Evolutionary conservation across 106 monocot species (phyloP).

Genomic region (Narthecium ossifragum): DNA sequence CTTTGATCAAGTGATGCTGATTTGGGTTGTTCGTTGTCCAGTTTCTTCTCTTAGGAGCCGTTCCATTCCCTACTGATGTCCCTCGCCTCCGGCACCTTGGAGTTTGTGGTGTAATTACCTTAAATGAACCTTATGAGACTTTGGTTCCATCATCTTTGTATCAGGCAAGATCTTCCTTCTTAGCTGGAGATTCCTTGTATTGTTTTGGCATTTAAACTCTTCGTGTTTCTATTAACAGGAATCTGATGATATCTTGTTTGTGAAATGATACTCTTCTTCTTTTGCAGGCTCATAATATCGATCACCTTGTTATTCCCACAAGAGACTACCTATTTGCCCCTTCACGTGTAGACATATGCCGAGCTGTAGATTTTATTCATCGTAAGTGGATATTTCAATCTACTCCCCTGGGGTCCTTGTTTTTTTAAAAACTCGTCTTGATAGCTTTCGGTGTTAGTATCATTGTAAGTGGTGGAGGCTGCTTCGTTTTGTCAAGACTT

Average conservation of each 20-base stretch:
- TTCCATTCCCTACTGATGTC: constrained; percentile 70
- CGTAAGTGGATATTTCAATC: constrained; percentile 21
- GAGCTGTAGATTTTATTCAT: constrained; percentile 50
- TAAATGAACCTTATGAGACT: constrained; percentile 77
- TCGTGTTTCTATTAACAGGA: not conserved
- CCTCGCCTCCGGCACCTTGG: constrained; percentile 54
- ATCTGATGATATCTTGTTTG: not conserved
- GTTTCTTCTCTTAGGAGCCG: constrained; percentile 66
- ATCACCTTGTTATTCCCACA: constrained; percentile 66
- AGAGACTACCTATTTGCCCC: constrained; percentile 77
- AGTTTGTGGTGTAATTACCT: constrained; percentile 56
- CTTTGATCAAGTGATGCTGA: not conserved
- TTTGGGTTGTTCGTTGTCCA: constrained; percentile 14
- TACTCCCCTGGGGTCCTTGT: too few relatives aligned
- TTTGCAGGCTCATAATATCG: constrained; percentile 54
- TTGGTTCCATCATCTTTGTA: constrained; percentile 69
- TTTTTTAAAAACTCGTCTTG: too few relatives aligned
- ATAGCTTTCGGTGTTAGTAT: too few relatives aligned
- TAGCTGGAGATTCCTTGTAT: not conserved
- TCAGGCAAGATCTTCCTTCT: constrained; percentile 18
- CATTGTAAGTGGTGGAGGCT: too few relatives aligned
- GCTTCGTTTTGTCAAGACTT: too few relatives aligned
- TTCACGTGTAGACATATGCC: constrained; percentile 32
- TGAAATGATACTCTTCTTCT: not conserved
- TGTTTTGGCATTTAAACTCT: not conserved